These are phyloP conservation scores for Rosa hybrid DNA, from an alignment of 331 rosid species.

Conservation along the genomic window DNA sequence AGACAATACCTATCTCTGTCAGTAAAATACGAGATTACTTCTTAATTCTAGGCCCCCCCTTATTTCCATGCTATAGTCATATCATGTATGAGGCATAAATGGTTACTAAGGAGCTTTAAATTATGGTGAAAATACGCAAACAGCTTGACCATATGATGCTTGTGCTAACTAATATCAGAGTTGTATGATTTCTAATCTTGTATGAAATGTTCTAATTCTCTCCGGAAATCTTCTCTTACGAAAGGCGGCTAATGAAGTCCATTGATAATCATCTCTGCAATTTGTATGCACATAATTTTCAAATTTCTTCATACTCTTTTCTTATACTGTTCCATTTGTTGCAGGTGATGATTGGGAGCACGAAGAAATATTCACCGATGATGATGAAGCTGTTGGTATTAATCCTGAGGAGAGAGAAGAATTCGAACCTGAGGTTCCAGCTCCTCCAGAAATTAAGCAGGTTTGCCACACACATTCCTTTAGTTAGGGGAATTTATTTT, in stretches of 20 bases:
- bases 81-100: neutral
- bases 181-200: neutral
- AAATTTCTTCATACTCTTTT: neutral
- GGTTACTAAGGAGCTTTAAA: neutral
- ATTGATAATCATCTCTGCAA: neutral
- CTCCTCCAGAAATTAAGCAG: slow-evolving; percentile 99
- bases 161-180: neutral
- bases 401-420: slow-evolving; percentile 97
- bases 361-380: slow-evolving; percentile 97
- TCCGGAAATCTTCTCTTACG: neutral
- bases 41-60: neutral
- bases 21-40: neutral
- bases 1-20: neutral
- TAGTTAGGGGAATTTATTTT: neutral
- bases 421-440: slow-evolving; percentile 92
- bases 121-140: neutral
- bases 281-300: neutral
- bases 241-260: slow-evolving; percentile 3
- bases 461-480: slow-evolving; percentile 33
- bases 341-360: slow-evolving; percentile 99
- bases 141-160: neutral
- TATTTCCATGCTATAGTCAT: neutral
- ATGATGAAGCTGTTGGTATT: slow-evolving; percentile 96
- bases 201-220: neutral
- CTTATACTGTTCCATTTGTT: slow-evolving; percentile 23